A percentile compares a stretch with the other conserved stretches of the same genome.
Conservation (phyloP, 257 asterid species). For the Salvia rosmarinus region DNA sequence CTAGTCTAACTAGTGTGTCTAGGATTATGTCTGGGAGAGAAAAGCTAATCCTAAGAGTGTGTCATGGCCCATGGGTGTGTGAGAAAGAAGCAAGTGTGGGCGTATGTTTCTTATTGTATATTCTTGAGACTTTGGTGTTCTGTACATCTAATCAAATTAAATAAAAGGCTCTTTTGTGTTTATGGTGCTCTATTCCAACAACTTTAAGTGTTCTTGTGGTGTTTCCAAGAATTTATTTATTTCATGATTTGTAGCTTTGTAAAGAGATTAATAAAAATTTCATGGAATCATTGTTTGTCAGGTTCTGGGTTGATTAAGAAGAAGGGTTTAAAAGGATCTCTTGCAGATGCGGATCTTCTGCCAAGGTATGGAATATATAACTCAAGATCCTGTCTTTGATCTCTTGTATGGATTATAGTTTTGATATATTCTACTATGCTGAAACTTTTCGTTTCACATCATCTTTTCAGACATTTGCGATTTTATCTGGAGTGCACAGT, state of each 20-base stretch:
- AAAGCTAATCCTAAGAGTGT: no score
- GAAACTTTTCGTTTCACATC: neutral
- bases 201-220: neutral
- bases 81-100: no score
- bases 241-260: neutral
- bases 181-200: no score
- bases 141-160: no score
- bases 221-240: neutral
- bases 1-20: no score
- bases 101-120: no score
- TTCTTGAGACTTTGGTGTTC: no score
- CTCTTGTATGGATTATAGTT: neutral
- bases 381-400: neutral
- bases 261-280: no score
- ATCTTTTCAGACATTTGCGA: conserved; percentile 69
- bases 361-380: conserved; percentile 54
- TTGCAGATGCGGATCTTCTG: conserved; percentile 81
- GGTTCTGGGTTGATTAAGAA: conserved; percentile 74
- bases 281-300: conserved; percentile 22
- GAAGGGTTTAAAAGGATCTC: conserved; percentile 76
- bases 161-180: no score
- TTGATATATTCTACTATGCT: neutral
- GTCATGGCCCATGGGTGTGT: no score
- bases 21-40: no score
- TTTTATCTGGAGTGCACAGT: conserved; percentile 87